These are phyloP conservation scores for Tolypocladium nubicola DNA, from an alignment of 2,329 filamentous ascomycete genomes.

Conservation along the genomic window DNA sequence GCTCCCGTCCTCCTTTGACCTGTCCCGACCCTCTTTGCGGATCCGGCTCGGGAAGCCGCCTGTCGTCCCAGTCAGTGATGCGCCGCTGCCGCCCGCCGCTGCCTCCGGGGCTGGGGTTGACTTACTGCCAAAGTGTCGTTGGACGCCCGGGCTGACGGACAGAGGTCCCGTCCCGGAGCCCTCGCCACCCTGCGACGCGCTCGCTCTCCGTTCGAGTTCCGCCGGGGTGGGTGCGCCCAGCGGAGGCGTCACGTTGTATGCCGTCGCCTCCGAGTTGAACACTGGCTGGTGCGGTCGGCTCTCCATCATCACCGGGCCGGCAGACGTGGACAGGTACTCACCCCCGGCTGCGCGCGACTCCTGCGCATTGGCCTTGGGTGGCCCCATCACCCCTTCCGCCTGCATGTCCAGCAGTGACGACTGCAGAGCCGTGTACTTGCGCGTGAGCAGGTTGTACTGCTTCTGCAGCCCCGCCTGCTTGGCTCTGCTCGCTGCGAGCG, in stretches of 20 bases:
- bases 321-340: constrained; percentile 25
- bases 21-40: constrained; percentile 38
- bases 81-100: constrained; percentile 5
- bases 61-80: constrained; percentile 14
- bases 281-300: constrained; percentile 27
- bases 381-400: constrained; percentile 13
- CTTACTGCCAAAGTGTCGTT: constrained; percentile 36
- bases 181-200: constrained; percentile 20
- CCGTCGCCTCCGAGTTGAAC: constrained; percentile 33
- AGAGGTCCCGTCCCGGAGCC: constrained; percentile 13
- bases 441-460: constrained; percentile 37
- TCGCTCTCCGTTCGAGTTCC: constrained; percentile 22
- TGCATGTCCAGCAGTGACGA: constrained; percentile 37
- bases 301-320: constrained; percentile 26
- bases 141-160: constrained; percentile 22
- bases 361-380: background rate
- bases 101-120: constrained; percentile 6
- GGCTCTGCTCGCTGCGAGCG: constrained; percentile 39
- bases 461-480: constrained; percentile 44
- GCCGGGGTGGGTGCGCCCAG: constrained; percentile 19
- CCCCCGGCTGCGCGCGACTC: constrained; percentile 10
- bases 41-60: constrained; percentile 37
- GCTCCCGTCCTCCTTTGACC: constrained; percentile 30
- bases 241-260: constrained; percentile 33
- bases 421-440: constrained; percentile 42